phyloP scores from a whole-genome alignment of 352 stramenopile species.

The Globisporangium perplexum region DNA sequence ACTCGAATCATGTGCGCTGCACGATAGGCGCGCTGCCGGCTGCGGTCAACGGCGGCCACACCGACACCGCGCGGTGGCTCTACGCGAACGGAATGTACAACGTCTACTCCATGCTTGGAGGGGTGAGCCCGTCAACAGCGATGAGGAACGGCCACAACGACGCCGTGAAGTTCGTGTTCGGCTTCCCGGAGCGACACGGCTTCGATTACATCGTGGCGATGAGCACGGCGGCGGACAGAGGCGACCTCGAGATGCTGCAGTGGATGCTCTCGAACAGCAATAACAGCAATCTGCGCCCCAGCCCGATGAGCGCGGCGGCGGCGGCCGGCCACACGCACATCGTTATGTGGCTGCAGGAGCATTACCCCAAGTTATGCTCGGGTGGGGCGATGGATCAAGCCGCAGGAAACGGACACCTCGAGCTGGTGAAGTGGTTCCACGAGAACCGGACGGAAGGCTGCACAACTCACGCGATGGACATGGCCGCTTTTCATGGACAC shows the following conservation, averaged over 20 bases:
- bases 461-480: neutral
- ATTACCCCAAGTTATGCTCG: neutral
- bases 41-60: neutral
- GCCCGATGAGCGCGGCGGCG: neutral
- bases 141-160: neutral
- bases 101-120: neutral
- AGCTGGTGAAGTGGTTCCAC: neutral
- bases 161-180: neutral
- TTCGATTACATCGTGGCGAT: slow-evolving; percentile 10
- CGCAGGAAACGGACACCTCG: neutral
- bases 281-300: neutral
- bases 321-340: neutral
- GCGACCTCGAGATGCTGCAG: slow-evolving; percentile 20
- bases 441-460: neutral
- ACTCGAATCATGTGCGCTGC: neutral
- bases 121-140: too few species aligned
- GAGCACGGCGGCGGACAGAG: slow-evolving; percentile 15
- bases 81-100: neutral
- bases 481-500: neutral
- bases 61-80: neutral
- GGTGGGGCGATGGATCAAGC: slow-evolving; percentile 11
- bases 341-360: neutral
- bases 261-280: slow-evolving; percentile 21
- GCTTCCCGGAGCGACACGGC: neutral
- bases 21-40: neutral